Percentiles rank a stretch among this genome's conserved stretches.
Conservation (phyloP, 1,139 yeast species). For the Magnusiomyces fungicola region DNA sequence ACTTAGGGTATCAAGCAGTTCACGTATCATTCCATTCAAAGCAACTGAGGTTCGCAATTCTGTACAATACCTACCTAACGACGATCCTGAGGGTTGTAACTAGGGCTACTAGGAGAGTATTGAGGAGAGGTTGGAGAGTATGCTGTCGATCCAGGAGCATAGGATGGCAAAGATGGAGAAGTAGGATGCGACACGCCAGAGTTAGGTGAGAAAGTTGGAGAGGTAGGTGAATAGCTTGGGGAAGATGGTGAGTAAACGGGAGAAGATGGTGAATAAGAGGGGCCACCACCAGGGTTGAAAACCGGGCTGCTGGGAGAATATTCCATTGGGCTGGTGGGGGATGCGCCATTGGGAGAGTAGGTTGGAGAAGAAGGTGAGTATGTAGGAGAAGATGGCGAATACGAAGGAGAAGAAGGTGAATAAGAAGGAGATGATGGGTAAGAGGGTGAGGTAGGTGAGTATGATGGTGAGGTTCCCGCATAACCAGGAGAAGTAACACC, state of each 20-base stretch:
- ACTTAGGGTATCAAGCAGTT: too few relatives aligned
- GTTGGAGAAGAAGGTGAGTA: conserved; percentile 70
- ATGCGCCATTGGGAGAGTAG: conserved; percentile 68
- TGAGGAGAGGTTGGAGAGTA: conserved; percentile 62
- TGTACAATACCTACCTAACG: too few relatives aligned
- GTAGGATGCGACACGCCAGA: conserved; percentile 60
- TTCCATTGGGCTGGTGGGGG: conserved; percentile 60
- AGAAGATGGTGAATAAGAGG: conserved; percentile 55
- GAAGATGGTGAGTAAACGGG: conserved; percentile 68
- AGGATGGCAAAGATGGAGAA: conserved; percentile 46
- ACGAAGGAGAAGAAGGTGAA: conserved; percentile 66
- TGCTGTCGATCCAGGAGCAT: conserved; percentile 62
- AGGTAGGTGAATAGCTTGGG: conserved; percentile 56
- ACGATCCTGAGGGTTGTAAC: neutral
- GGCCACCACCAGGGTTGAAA: conserved; percentile 47
- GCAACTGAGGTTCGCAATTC: too few relatives aligned
- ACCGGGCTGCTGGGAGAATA: conserved; percentile 57
- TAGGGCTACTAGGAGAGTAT: conserved; percentile 43
- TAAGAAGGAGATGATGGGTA: conserved; percentile 64
- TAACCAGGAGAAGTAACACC: conserved; percentile 51
- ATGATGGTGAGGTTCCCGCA: conserved; percentile 64
- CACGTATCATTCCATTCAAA: too few relatives aligned
- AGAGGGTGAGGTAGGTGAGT: conserved; percentile 59
- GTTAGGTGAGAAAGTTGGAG: conserved; percentile 54
- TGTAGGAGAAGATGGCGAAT: conserved; percentile 57